These are phyloP conservation scores for Vachellia pachyceras DNA, from an alignment of 306 rosid species.

Conservation along the genomic window DNA sequence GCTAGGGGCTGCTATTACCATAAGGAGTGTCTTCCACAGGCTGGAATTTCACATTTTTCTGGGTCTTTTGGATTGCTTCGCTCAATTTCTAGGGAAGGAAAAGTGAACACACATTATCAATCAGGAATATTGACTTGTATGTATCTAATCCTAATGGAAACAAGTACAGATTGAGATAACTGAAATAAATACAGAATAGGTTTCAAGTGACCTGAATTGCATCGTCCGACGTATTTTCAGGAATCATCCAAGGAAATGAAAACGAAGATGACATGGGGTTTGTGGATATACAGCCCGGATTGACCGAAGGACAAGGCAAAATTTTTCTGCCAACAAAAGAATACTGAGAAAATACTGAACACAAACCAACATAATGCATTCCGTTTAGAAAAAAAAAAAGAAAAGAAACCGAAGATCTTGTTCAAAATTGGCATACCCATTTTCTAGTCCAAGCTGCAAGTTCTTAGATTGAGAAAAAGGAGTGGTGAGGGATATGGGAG, in stretches of 20 bases:
- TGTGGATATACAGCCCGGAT: conserved; percentile 85
- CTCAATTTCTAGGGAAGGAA: conserved; percentile 59
- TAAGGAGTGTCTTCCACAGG: conserved; percentile 65
- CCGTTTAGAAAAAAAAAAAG: background rate
- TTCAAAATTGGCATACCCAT: conserved; percentile 58
- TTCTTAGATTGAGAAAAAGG: conserved; percentile 87
- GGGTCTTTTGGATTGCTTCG: conserved; percentile 84
- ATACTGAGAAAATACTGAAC: background rate
- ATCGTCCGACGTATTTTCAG: conserved; percentile 54
- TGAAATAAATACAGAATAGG: conserved; percentile 23
- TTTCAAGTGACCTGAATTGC: conserved; percentile 65
- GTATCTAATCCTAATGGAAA: conserved; percentile 13
- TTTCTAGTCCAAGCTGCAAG: conserved; percentile 69
- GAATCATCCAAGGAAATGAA: conserved; percentile 78
- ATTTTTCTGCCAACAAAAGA: conserved; percentile 68
- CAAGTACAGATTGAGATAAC: conserved; percentile 7
- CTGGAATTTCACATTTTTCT: conserved; percentile 76
- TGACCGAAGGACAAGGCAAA: conserved; percentile 85
- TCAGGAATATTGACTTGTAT: background rate
- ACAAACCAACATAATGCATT: background rate
- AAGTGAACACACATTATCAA: background rate
- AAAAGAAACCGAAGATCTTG: background rate
- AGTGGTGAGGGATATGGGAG: conserved; percentile 72
- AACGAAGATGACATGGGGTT: conserved; percentile 86
- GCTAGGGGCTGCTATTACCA: conserved; percentile 50